Evolutionary conservation across 129 eudicot species (phyloP).

Genomic region (Centella asiatica): DNA sequence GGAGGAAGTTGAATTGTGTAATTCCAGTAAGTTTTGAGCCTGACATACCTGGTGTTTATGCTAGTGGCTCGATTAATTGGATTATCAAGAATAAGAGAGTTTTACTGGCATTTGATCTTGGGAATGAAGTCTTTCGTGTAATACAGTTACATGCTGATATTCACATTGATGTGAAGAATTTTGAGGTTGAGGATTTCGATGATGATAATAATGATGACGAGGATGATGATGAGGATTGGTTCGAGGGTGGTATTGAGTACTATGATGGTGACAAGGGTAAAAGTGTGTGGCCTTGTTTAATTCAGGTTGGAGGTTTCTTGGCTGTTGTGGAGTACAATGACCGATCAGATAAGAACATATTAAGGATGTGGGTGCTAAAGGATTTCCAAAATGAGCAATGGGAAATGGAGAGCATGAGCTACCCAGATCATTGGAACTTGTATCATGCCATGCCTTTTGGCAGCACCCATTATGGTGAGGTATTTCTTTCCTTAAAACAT

Average conservation of each 20-base stretch:
- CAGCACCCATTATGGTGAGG: constrained; percentile 1
- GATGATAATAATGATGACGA: neutral
- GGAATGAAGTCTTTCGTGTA: neutral
- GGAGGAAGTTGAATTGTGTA: neutral
- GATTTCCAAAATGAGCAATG: constrained; percentile 3
- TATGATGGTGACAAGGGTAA: neutral
- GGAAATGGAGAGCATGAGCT: neutral
- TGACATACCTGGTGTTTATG: neutral
- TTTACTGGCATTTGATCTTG: neutral
- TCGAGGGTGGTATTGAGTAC: no score
- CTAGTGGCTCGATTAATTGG: neutral
- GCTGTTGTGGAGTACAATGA: constrained; percentile 2
- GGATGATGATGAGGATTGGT: no score
- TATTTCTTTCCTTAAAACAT: neutral
- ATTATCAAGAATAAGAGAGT: neutral
- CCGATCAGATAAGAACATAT: no score
- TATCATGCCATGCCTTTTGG: neutral
- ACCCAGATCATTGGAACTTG: constrained; percentile 2
- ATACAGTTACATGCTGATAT: neutral
- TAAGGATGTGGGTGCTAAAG: constrained; percentile 6
- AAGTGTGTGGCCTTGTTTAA: constrained; percentile 1
- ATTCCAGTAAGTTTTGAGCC: neutral
- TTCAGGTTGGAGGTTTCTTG: constrained; percentile 4
- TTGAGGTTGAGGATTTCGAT: neutral
- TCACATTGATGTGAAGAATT: neutral